Conservation (phyloP, 2,329 filamentous ascomycete species). For the Calycina herbarum region DNA sequence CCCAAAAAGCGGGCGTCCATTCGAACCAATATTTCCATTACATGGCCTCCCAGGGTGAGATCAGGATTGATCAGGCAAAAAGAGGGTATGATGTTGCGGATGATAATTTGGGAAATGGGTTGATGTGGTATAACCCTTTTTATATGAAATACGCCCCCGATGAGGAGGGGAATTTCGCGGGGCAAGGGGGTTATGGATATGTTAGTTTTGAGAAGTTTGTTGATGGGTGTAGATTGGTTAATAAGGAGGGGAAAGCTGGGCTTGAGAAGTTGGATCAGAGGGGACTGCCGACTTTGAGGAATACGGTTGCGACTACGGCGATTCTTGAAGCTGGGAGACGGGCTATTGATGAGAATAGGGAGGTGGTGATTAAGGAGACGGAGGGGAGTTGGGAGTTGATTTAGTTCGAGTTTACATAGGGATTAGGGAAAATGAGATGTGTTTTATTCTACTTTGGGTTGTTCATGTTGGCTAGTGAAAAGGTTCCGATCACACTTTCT, state of each 20-base stretch:
- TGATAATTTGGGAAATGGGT: slow-evolving; percentile 60
- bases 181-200: slow-evolving; percentile 90
- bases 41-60: slow-evolving; percentile 79
- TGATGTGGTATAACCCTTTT: slow-evolving; percentile 92
- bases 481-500: too few relatives aligned
- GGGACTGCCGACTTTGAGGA: slow-evolving; percentile 79
- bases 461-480: too few relatives aligned
- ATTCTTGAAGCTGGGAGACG: slow-evolving; percentile 84
- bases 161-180: slow-evolving; percentile 91
- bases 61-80: slow-evolving; percentile 90
- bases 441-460: too few relatives aligned
- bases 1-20: slow-evolving; percentile 90
- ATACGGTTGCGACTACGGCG: slow-evolving; percentile 88
- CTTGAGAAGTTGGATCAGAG: slow-evolving; percentile 77
- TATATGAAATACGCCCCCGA: slow-evolving; percentile 95
- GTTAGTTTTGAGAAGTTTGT: slow-evolving; percentile 96
- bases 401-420: slow-evolving; percentile 13
- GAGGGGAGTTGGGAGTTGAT: slow-evolving; percentile 67
- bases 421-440: too few relatives aligned
- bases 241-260: slow-evolving; percentile 72
- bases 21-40: slow-evolving; percentile 98
- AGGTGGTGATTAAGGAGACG: slow-evolving; percentile 70
- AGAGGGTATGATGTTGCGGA: slow-evolving; percentile 93
- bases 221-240: slow-evolving; percentile 74
- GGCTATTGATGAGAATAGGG: slow-evolving; percentile 79